These are phyloP conservation scores for Verticillium tricorpus DNA, from an alignment of 2,329 filamentous ascomycete genomes.

Conservation along the genomic window DNA sequence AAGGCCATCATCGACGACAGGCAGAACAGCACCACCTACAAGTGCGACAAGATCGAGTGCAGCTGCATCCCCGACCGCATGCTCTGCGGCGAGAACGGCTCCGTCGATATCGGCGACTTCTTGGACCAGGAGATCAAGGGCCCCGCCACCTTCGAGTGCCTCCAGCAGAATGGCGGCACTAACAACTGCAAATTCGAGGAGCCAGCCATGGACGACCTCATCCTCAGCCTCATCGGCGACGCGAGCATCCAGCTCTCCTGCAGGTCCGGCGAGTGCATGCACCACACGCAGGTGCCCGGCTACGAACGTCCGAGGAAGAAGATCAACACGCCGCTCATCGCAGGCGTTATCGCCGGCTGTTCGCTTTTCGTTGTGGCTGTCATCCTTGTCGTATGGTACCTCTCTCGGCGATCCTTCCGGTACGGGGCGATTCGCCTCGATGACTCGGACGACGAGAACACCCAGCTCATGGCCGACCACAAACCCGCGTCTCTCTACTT, in stretches of 20 bases:
- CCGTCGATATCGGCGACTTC: conserved; percentile 89
- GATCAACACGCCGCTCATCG: conserved; percentile 96
- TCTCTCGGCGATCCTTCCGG: conserved; percentile 68
- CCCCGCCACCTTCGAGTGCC: conserved; percentile 78
- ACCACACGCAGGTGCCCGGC: conserved; percentile 87
- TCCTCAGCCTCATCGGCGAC: conserved; percentile 85
- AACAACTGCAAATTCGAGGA: conserved; percentile 81
- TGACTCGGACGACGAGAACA: conserved; percentile 82
- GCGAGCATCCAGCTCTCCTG: conserved; percentile 81
- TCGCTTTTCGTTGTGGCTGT: conserved; percentile 85
- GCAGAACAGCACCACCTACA: conserved; percentile 79
- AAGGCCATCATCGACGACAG: conserved; percentile 61
- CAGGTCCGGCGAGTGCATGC: conserved; percentile 84
- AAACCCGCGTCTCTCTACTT: conserved; percentile 87
- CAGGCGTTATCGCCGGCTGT: conserved; percentile 82
- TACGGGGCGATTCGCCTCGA: conserved; percentile 78
- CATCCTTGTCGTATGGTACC: conserved; percentile 80
- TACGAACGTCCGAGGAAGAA: conserved; percentile 84
- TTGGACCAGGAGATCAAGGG: conserved; percentile 77
- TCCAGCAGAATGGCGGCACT: conserved; percentile 56
- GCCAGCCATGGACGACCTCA: conserved; percentile 87
- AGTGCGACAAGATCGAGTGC: conserved; percentile 80
- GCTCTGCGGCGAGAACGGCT: conserved; percentile 88
- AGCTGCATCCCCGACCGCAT: conserved; percentile 86
- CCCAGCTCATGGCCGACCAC: conserved; percentile 83